Conservation (phyloP, 2,329 filamentous ascomycete species). For the Clarireedia hainanense region DNA sequence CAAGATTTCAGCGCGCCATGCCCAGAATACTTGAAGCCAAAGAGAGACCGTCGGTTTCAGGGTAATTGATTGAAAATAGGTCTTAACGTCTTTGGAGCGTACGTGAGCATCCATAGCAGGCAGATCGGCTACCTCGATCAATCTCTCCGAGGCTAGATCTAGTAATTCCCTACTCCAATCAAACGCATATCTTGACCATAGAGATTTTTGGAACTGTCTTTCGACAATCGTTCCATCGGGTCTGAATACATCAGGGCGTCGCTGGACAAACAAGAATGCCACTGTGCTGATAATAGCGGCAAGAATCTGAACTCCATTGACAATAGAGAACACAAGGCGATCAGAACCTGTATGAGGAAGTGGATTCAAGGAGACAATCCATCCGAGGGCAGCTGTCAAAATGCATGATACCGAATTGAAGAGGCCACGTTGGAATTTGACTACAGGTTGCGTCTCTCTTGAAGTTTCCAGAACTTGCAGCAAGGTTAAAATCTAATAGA, state of each 20-base stretch:
- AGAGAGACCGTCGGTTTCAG: constrained; percentile 42
- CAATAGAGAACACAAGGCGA: constrained; percentile 4
- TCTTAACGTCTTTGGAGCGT: constrained; percentile 40
- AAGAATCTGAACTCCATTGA: constrained; percentile 12
- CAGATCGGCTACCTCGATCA: constrained; percentile 53
- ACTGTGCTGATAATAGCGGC: constrained; percentile 5
- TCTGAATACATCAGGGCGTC: constrained; percentile 57
- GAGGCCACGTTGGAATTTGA: constrained; percentile 12
- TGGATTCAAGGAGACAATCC: constrained; percentile 3
- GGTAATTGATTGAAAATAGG: constrained; percentile 39
- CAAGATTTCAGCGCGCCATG: not conserved
- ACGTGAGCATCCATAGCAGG: constrained; percentile 49
- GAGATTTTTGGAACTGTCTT: constrained; percentile 50
- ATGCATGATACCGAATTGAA: constrained; percentile 14
- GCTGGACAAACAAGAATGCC: constrained; percentile 38
- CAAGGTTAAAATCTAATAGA: constrained; percentile 38
- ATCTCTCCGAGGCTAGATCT: constrained; percentile 44
- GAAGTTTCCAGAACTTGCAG: constrained; percentile 25
- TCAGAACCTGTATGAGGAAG: not conserved
- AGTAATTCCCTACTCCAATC: constrained; percentile 53
- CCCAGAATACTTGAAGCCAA: constrained; percentile 39
- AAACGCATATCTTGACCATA: constrained; percentile 55
- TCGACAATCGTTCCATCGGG: constrained; percentile 51
- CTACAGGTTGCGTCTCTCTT: constrained; percentile 9
- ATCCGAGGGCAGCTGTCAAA: constrained; percentile 11